Evolutionary conservation across 768 basidiomycete genomes (phyloP).

Genomic region (Tricholoma hemisulphureum): DNA sequence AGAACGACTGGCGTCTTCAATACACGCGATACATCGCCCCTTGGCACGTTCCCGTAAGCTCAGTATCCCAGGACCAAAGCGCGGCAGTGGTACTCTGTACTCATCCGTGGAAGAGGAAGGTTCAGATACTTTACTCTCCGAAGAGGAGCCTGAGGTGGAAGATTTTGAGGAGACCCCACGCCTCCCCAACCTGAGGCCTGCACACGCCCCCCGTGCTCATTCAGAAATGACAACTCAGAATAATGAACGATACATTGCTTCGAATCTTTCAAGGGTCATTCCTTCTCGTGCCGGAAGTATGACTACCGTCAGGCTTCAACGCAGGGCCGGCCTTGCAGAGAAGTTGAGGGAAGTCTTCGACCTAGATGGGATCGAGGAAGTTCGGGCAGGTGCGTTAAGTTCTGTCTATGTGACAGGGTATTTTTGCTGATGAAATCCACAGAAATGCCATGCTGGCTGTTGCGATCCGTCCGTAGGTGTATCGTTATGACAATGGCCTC

Average conservation of each 20-base stretch:
- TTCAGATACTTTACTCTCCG: conserved; percentile 36
- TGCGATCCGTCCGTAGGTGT: conserved; percentile 82
- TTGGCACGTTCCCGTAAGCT: conserved; percentile 62
- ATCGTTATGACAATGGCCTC: neutral
- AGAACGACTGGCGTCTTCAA: conserved; percentile 71
- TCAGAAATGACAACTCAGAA: conserved; percentile 14
- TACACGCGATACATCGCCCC: conserved; percentile 84
- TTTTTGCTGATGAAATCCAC: conserved; percentile 10
- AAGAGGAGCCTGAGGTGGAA: conserved; percentile 50
- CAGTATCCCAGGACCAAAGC: conserved; percentile 23
- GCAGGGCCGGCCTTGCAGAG: conserved; percentile 74
- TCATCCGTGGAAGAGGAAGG: conserved; percentile 35
- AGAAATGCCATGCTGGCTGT: conserved; percentile 94
- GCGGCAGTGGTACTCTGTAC: conserved; percentile 16
- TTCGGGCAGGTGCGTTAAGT: conserved; percentile 64
- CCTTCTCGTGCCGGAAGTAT: conserved; percentile 59
- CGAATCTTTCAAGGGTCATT: conserved; percentile 15
- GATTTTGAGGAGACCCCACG: conserved; percentile 61
- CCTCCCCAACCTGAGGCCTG: conserved; percentile 20
- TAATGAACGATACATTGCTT: neutral
- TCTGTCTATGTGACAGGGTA: neutral
- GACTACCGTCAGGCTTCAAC: conserved; percentile 66
- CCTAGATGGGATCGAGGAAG: conserved; percentile 76
- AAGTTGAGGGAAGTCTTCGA: conserved; percentile 90
- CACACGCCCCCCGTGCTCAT: conserved; percentile 11